phyloP scores from a whole-genome alignment of 441 rosid species.

The Macaranga tanarius region DNA sequence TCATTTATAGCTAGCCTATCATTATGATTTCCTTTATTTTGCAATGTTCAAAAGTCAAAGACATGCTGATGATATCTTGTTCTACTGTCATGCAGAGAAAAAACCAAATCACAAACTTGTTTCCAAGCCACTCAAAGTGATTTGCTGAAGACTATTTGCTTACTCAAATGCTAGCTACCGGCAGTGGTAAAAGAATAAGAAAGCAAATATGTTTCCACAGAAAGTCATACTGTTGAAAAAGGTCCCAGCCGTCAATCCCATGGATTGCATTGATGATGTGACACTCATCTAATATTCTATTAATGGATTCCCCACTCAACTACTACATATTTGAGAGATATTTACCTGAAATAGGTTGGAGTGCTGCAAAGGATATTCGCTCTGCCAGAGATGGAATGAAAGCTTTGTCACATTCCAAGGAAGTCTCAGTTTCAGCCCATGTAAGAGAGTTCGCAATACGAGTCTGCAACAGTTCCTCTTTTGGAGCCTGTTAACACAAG shows the following conservation, averaged over 20 bases:
- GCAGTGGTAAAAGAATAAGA: not conserved
- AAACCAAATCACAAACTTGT: not conserved
- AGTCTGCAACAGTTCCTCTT: slow-evolving; percentile 61
- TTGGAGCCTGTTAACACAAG: slow-evolving; percentile 48
- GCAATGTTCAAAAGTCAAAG: too few relatives aligned
- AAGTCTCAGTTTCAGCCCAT: slow-evolving; percentile 62
- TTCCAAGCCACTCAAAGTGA: not conserved
- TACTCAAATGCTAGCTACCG: not conserved
- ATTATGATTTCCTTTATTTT: too few relatives aligned
- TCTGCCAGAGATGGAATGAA: slow-evolving; percentile 61
- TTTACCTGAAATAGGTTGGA: slow-evolving; percentile 65
- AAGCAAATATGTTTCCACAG: not conserved
- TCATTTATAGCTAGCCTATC: too few relatives aligned
- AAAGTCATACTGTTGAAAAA: not conserved
- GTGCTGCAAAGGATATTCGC: slow-evolving; percentile 59
- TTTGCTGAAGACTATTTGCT: not conserved
- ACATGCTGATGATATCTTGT: too few relatives aligned
- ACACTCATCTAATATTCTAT: not conserved
- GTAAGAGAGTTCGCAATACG: slow-evolving; percentile 46
- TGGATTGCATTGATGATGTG: not conserved
- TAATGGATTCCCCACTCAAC: not conserved
- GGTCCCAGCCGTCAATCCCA: not conserved
- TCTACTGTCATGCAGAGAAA: too few relatives aligned
- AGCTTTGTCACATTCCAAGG: slow-evolving; percentile 47
- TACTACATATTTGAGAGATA: not conserved